These are phyloP conservation scores for Coleophoma eucalyptorum DNA, from an alignment of 2,329 filamentous ascomycete genomes.

Conservation along the genomic window DNA sequence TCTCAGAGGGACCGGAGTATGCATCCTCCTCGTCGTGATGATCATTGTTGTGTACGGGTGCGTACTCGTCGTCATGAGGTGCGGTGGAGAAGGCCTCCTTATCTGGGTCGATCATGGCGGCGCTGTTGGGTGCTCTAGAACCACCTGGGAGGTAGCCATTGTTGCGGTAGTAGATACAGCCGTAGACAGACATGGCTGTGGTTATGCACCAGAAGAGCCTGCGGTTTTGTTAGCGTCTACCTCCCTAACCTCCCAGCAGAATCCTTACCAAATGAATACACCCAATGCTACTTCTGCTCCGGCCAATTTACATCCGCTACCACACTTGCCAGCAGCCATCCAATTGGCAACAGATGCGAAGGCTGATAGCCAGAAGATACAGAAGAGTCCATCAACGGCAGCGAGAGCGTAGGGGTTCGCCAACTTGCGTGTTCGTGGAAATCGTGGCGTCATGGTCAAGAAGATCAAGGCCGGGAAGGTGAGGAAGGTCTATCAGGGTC, in stretches of 20 bases:
- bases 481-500: slow-evolving; percentile 53
- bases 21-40: slow-evolving; percentile 15
- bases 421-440: slow-evolving; percentile 55
- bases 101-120: slow-evolving; percentile 58
- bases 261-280: slow-evolving; percentile 56
- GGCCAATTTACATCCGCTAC: slow-evolving; percentile 53
- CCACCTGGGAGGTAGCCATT: slow-evolving; percentile 56
- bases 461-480: slow-evolving; percentile 62
- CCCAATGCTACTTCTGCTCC: slow-evolving; percentile 60
- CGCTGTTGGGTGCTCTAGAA: slow-evolving; percentile 23
- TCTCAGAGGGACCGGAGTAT: background rate
- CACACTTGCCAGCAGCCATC: slow-evolving; percentile 53
- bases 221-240: slow-evolving; percentile 4
- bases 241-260: background rate
- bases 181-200: slow-evolving; percentile 55
- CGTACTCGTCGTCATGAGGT: slow-evolving; percentile 64
- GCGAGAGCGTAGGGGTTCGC: slow-evolving; percentile 61
- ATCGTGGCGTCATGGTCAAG: slow-evolving; percentile 61
- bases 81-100: slow-evolving; percentile 67
- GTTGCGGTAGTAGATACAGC: slow-evolving; percentile 57
- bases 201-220: slow-evolving; percentile 54
- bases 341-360: slow-evolving; percentile 64
- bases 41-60: slow-evolving; percentile 49
- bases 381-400: slow-evolving; percentile 51
- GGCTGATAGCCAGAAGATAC: slow-evolving; percentile 62